Percentiles rank a stretch among this genome's conserved stretches.
Evolutionary conservation across 2,329 filamentous ascomycete genomes (phyloP).

Genomic region (Exophiala xenobiotica): DNA sequence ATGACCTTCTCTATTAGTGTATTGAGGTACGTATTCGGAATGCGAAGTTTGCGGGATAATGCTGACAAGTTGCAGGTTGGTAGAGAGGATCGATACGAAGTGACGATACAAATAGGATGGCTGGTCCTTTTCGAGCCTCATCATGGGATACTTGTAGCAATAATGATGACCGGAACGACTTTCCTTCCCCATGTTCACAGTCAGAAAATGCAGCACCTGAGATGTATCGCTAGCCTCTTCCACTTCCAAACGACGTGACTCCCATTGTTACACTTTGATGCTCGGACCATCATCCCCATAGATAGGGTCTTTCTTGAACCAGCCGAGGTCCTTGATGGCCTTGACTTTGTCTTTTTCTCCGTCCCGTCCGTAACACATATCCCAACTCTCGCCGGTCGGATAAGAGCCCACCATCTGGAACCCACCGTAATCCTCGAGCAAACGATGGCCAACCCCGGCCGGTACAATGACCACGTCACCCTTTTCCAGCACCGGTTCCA

Average conservation of each 20-base stretch:
- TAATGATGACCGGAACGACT: slow-evolving; percentile 2
- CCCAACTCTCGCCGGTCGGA: slow-evolving; percentile 58
- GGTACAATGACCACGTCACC: slow-evolving; percentile 67
- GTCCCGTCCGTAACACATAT: slow-evolving; percentile 68
- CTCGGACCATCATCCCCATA: slow-evolving; percentile 57
- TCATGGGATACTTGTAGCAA: too few relatives aligned
- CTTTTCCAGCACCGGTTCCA: slow-evolving; percentile 56
- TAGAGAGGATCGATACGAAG: slow-evolving; percentile 35
- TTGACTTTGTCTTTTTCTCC: slow-evolving; percentile 56
- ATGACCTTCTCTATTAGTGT: slow-evolving; percentile 85
- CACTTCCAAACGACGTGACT: neutral
- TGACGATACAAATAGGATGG: slow-evolving; percentile 11
- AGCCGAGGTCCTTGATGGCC: slow-evolving; percentile 50
- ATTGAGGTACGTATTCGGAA: slow-evolving; percentile 54
- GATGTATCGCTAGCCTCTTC: too few relatives aligned
- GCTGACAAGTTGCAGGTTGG: slow-evolving; percentile 40
- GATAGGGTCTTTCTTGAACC: slow-evolving; percentile 62
- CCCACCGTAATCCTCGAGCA: slow-evolving; percentile 52
- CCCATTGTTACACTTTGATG: slow-evolving; percentile 39
- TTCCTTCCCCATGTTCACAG: neutral
- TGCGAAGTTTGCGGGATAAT: slow-evolving; percentile 5
- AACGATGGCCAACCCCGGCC: slow-evolving; percentile 63
- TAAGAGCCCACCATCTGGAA: slow-evolving; percentile 70
- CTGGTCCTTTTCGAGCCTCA: too few relatives aligned
- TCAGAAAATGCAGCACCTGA: neutral